phyloP scores from a whole-genome alignment of 768 basidiomycete species.

The Saitozyma podzolica region DNA sequence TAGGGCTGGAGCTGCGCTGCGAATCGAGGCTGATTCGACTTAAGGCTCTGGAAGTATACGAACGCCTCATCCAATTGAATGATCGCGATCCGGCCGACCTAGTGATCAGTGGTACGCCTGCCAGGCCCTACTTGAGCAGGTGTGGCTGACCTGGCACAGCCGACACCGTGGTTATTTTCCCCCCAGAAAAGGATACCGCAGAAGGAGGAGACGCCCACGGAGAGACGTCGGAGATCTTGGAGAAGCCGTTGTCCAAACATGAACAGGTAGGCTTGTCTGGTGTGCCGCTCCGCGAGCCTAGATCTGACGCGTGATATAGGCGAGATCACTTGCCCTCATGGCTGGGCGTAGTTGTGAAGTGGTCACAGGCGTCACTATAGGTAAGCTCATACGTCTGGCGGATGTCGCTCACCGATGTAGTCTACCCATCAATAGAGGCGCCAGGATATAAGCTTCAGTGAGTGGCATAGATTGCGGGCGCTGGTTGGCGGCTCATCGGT shows the following conservation, averaged over 20 bases:
- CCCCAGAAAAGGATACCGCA: conserved; percentile 54
- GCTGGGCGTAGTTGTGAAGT: conserved; percentile 87
- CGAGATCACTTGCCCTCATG: conserved; percentile 81
- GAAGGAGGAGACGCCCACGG: conserved; percentile 29
- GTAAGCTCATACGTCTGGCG: conserved; percentile 52
- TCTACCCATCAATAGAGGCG: conserved; percentile 48
- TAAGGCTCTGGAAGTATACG: conserved; percentile 78
- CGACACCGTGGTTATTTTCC: conserved; percentile 88
- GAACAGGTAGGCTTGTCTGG: conserved; percentile 57
- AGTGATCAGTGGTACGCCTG: conserved; percentile 66
- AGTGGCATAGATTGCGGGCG: conserved; percentile 1
- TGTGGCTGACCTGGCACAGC: conserved; percentile 58
- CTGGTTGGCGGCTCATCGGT: background rate
- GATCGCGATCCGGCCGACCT: conserved; percentile 73
- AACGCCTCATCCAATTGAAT: conserved; percentile 62
- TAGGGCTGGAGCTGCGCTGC: conserved; percentile 8
- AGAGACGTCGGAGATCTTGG: conserved; percentile 71
- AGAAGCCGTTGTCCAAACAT: conserved; percentile 76
- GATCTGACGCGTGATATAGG: conserved; percentile 53
- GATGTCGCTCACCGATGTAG: conserved; percentile 12
- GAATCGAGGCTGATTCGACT: background rate
- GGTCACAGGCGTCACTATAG: conserved; percentile 83
- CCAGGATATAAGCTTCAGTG: conserved; percentile 52
- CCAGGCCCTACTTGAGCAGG: background rate
- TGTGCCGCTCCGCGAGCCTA: background rate